Conservation (phyloP, 2,329 filamentous ascomycete genomes). For the Rhinocladiella similis region DNA sequence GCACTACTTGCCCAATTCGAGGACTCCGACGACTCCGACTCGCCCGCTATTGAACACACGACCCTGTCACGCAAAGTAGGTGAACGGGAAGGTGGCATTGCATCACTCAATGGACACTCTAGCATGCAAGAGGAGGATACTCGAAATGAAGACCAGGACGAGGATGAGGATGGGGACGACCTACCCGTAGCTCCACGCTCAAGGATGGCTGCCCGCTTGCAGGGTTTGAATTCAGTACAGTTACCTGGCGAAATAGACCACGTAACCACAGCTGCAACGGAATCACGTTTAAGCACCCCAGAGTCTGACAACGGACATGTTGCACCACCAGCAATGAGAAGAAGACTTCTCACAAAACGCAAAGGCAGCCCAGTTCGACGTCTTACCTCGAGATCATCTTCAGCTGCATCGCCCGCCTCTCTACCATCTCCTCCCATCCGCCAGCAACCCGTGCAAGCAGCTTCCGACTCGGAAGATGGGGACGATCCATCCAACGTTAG, state of each 20-base stretch:
- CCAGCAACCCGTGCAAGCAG: slow-evolving; percentile 24
- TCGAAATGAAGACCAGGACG: slow-evolving; percentile 5
- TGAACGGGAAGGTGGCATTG: neutral
- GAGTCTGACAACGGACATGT: slow-evolving; percentile 25
- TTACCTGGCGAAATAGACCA: slow-evolving; percentile 6
- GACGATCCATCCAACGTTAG: slow-evolving; percentile 34
- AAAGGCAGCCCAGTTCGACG: slow-evolving; percentile 35
- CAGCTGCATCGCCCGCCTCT: slow-evolving; percentile 47
- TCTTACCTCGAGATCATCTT: slow-evolving; percentile 31
- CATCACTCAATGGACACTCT: neutral
- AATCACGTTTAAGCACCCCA: neutral
- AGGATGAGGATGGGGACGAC: slow-evolving; percentile 46
- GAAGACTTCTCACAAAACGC: slow-evolving; percentile 34
- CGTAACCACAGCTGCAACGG: neutral
- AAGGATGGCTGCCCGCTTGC: slow-evolving; percentile 65
- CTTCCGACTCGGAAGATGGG: slow-evolving; percentile 27
- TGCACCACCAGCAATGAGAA: slow-evolving; percentile 34
- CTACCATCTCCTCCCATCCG: slow-evolving; percentile 39
- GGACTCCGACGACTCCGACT: slow-evolving; percentile 49
- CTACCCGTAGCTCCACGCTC: slow-evolving; percentile 57
- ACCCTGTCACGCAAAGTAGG: too few species aligned
- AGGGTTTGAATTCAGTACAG: slow-evolving; percentile 33
- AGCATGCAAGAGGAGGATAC: slow-evolving; percentile 28
- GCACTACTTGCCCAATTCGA: slow-evolving; percentile 52
- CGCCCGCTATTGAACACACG: slow-evolving; percentile 1